Evolutionary conservation across 2,329 filamentous ascomycete genomes (phyloP).

Genomic region (Talaromyces sp.): DNA sequence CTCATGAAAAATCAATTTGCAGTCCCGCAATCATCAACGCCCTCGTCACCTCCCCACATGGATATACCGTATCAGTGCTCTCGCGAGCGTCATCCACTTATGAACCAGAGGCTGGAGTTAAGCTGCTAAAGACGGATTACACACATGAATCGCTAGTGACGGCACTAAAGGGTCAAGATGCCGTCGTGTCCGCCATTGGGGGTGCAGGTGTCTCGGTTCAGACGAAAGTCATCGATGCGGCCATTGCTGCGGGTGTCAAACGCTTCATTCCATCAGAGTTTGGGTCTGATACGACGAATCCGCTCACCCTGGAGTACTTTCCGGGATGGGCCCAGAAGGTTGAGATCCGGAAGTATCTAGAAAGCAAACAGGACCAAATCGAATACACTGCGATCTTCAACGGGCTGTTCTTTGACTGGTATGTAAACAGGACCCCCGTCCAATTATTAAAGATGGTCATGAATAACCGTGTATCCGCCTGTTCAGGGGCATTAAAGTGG

Average conservation of each 20-base stretch:
- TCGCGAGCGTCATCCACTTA: constrained; percentile 13
- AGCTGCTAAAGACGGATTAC: constrained; percentile 16
- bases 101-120: constrained; percentile 9
- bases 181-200: constrained; percentile 16
- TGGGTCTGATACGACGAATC: constrained; percentile 8
- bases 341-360: constrained; percentile 11
- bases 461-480: background rate
- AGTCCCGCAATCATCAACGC: constrained; percentile 8
- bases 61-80: constrained; percentile 14
- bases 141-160: constrained; percentile 15
- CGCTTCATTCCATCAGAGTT: constrained; percentile 23
- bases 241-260: constrained; percentile 54
- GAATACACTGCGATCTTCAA: constrained; percentile 12
- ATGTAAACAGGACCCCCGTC: background rate
- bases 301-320: constrained; percentile 4
- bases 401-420: constrained; percentile 14
- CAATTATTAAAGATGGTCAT: background rate
- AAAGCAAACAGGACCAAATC: constrained; percentile 14
- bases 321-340: constrained; percentile 10
- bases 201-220: constrained; percentile 35
- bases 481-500: constrained; percentile 5
- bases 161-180: constrained; percentile 16
- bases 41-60: constrained; percentile 11
- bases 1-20: background rate
- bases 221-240: constrained; percentile 52